Percentiles rank a stretch among this genome's conserved stretches.
Conservation (phyloP, 2,329 filamentous ascomycete genomes). For the Colletotrichum nymphaeae region DNA sequence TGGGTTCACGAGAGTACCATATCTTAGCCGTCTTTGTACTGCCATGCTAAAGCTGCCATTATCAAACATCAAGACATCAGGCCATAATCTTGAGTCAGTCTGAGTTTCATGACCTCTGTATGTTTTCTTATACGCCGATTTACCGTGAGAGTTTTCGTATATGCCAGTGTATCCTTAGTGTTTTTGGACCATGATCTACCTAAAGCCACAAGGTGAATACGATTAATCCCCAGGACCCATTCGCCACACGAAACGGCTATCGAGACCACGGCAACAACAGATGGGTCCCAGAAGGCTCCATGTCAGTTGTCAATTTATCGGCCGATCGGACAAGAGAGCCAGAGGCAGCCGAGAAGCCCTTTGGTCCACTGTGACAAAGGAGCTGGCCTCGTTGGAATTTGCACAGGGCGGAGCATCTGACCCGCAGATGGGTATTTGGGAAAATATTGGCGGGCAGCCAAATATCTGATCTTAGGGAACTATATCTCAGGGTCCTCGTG, state of each 20-base stretch:
- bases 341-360: background rate
- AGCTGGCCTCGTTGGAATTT: background rate
- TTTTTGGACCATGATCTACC: background rate
- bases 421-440: background rate
- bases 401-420: background rate
- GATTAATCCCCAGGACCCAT: background rate
- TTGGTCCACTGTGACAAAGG: background rate
- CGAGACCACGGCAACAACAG: background rate
- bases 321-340: background rate
- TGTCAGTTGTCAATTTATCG: background rate
- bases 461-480: background rate
- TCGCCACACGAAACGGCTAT: background rate
- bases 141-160: background rate
- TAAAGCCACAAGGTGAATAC: background rate
- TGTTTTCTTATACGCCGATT: background rate
- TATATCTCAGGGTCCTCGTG: background rate
- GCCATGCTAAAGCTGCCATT: background rate
- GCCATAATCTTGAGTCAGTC: background rate
- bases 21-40: background rate
- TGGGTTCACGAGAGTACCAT: background rate
- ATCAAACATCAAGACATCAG: background rate
- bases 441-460: background rate
- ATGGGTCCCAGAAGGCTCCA: too few species aligned
- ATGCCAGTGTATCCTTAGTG: background rate
- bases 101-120: background rate